Conservation (phyloP, 495 filamentous ascomycete species). For the Penicillium coprophilum region DNA sequence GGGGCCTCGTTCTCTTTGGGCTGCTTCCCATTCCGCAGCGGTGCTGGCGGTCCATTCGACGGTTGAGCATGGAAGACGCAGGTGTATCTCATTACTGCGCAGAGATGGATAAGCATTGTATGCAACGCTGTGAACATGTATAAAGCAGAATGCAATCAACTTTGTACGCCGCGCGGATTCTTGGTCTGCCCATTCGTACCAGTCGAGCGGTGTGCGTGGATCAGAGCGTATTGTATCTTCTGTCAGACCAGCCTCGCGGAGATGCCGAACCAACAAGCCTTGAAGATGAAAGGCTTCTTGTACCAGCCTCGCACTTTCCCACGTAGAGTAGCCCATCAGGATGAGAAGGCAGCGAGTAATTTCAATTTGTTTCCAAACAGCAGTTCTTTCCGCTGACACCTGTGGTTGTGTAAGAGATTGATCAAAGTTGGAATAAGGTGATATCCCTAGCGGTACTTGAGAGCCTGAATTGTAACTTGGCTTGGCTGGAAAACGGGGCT, state of each 20-base stretch:
- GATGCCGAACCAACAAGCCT: conserved; percentile 32
- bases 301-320: conserved; percentile 39
- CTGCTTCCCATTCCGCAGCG: conserved; percentile 35
- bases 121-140: conserved; percentile 41
- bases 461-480: conserved; percentile 8
- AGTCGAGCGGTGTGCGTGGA: conserved; percentile 29
- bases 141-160: conserved; percentile 42
- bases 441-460: conserved; percentile 14
- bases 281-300: conserved; percentile 41
- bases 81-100: conserved; percentile 41
- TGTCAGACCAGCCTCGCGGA: conserved; percentile 35
- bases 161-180: conserved; percentile 40
- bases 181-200: conserved; percentile 43
- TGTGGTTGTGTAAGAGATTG: conserved; percentile 9
- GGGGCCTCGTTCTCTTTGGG: conserved; percentile 32
- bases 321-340: conserved; percentile 42
- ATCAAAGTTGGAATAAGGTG: conserved; percentile 18
- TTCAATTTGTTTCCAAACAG: conserved; percentile 31
- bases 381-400: conserved; percentile 12
- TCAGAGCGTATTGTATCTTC: conserved; percentile 24
- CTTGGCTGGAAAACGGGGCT: conserved; percentile 22
- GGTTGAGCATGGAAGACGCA: conserved; percentile 42
- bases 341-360: conserved; percentile 37
- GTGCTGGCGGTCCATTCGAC: conserved; percentile 39
- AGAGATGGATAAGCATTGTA: conserved; percentile 43